Evolutionary conservation across 2,329 filamentous ascomycete genomes (phyloP).

Genomic region (Aspergillus fumigatiaffinis): DNA sequence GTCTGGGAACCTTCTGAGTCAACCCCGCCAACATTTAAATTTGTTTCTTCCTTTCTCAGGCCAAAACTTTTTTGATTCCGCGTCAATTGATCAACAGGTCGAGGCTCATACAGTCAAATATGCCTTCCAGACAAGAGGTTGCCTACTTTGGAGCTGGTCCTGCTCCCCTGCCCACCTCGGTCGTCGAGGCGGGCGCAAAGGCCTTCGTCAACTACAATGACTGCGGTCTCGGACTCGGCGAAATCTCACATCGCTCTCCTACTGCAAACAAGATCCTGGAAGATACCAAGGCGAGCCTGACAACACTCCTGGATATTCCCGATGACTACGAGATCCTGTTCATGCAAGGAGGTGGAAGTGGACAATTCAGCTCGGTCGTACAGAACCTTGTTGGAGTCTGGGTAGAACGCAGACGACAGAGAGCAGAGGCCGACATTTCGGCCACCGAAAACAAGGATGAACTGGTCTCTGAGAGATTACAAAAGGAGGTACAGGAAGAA

Average conservation of each 20-base stretch:
- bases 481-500: slow-evolving; percentile 62
- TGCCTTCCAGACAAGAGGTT: slow-evolving; percentile 58
- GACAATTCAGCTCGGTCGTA: slow-evolving; percentile 76
- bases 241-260: slow-evolving; percentile 83
- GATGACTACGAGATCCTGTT: slow-evolving; percentile 80
- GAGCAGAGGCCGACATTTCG: slow-evolving; percentile 41
- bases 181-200: slow-evolving; percentile 71
- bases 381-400: slow-evolving; percentile 83
- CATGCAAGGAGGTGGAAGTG: slow-evolving; percentile 68
- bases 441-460: slow-evolving; percentile 52
- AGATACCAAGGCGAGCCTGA: slow-evolving; percentile 70
- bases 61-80: not conserved
- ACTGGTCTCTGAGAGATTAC: slow-evolving; percentile 57
- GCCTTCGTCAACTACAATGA: slow-evolving; percentile 78
- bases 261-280: slow-evolving; percentile 76
- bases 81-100: not conserved
- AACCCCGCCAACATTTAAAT: not conserved
- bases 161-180: slow-evolving; percentile 74
- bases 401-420: slow-evolving; percentile 65
- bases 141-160: slow-evolving; percentile 89
- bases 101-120: not conserved
- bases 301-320: slow-evolving; percentile 73
- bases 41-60: not conserved
- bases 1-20: not conserved
- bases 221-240: slow-evolving; percentile 79